Percentiles rank a stretch among this genome's conserved stretches.
Conservation (phyloP, 2,329 filamentous ascomycete genomes). For the Sordariomycetes sp. region DNA sequence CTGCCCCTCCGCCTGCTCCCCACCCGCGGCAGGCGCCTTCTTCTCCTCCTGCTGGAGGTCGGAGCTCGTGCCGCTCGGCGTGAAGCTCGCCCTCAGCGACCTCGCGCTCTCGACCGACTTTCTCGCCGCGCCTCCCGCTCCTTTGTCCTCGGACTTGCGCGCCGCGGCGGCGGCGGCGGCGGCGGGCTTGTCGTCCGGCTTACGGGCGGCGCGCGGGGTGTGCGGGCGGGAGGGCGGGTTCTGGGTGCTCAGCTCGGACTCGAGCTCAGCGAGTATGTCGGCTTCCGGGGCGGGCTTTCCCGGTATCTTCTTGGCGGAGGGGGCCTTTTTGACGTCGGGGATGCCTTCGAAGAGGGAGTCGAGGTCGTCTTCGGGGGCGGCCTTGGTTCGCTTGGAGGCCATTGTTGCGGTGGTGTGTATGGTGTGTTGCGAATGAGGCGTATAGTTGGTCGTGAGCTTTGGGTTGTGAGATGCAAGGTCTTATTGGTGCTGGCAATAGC, state of each 20-base stretch:
- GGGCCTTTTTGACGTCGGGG: slow-evolving; percentile 23
- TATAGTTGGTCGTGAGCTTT: too few relatives aligned
- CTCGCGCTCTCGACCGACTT: slow-evolving; percentile 65
- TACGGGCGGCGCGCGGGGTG: slow-evolving; percentile 54
- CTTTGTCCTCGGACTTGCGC: slow-evolving; percentile 9
- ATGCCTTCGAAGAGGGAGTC: slow-evolving; percentile 54
- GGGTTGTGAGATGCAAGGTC: too few relatives aligned
- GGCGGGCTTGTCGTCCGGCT: slow-evolving; percentile 50
- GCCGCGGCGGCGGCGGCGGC: slow-evolving; percentile 16
- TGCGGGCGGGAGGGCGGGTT: slow-evolving; percentile 63
- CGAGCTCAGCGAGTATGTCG: slow-evolving; percentile 74
- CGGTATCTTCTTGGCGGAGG: slow-evolving; percentile 32
- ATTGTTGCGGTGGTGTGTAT: neutral
- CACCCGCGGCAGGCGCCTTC: slow-evolving; percentile 4
- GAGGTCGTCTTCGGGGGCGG: slow-evolving; percentile 45
- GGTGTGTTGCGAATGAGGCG: too few relatives aligned
- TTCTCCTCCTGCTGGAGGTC: slow-evolving; percentile 41
- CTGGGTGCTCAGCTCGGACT: slow-evolving; percentile 56
- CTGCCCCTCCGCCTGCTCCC: slow-evolving; percentile 23
- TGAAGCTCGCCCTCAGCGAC: slow-evolving; percentile 59
- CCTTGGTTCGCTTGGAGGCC: slow-evolving; percentile 45
- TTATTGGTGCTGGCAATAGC: neutral
- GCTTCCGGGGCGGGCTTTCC: slow-evolving; percentile 40
- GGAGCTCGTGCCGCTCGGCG: slow-evolving; percentile 52
- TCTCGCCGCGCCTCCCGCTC: slow-evolving; percentile 23